A percentile compares a stretch with the other conserved stretches of the same genome.
Evolutionary conservation across 78 protist species (phyloP).

Genomic region (Pelomyxa schiedti): DNA sequence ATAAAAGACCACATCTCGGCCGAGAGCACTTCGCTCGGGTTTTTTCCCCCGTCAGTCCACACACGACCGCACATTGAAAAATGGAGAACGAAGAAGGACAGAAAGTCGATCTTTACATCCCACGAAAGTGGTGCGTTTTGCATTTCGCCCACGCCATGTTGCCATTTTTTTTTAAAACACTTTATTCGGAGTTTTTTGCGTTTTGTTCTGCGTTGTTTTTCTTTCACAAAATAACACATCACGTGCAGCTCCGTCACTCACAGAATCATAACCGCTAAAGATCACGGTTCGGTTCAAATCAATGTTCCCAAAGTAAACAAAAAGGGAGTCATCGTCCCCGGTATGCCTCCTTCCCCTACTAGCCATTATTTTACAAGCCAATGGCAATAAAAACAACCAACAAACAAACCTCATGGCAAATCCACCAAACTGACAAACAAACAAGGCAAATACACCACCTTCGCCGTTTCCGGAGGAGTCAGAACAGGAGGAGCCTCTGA

Average conservation of each 20-base stretch:
- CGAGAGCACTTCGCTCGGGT: too few relatives aligned
- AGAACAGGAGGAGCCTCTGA: slow-evolving; percentile 64
- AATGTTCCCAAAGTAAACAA: slow-evolving; percentile 80
- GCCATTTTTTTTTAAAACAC: neutral
- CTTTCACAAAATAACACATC: neutral
- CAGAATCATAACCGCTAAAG: slow-evolving; percentile 74
- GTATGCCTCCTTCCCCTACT: too few relatives aligned
- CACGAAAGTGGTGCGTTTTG: slow-evolving; percentile 73
- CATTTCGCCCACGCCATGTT: neutral
- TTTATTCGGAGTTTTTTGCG: neutral
- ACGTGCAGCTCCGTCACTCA: slow-evolving; percentile 76
- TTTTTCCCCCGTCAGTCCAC: too few relatives aligned
- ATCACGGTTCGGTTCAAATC: slow-evolving; percentile 91
- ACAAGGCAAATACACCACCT: slow-evolving; percentile 56
- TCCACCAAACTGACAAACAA: too few relatives aligned
- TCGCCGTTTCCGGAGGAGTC: slow-evolving; percentile 69
- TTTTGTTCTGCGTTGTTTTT: neutral
- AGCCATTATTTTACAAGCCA: too few relatives aligned
- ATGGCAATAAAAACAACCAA: too few relatives aligned
- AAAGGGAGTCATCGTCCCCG: slow-evolving; percentile 68
- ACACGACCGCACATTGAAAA: too few relatives aligned
- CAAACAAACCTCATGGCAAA: too few relatives aligned
- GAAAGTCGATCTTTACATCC: slow-evolving; percentile 74
- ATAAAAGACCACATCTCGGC: too few relatives aligned
- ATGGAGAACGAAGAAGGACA: slow-evolving; percentile 68